Evolutionary conservation across 306 rosid species (phyloP).

Genomic region (Macrotyloma uniflorum): DNA sequence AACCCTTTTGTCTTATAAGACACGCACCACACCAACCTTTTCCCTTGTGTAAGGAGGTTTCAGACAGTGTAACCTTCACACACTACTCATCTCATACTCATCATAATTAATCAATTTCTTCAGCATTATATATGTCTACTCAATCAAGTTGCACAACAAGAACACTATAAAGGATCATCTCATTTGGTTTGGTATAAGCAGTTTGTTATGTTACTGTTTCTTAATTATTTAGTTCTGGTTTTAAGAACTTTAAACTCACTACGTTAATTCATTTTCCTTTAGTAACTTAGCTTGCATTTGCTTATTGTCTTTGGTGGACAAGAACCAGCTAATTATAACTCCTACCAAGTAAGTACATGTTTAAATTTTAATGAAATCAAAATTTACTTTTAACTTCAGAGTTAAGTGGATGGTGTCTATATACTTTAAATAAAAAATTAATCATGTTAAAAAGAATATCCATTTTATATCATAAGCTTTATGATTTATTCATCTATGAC

Average conservation of each 20-base stretch:
- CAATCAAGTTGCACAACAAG: neutral
- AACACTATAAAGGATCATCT: constrained; percentile 6
- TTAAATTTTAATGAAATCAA: no score
- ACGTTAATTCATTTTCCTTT: neutral
- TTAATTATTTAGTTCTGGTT: neutral
- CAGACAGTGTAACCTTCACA: neutral
- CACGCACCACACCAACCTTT: constrained; percentile 29
- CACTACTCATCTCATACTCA: neutral
- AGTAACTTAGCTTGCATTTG: neutral
- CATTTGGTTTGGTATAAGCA: neutral
- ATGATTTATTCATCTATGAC: no score
- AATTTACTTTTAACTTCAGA: no score
- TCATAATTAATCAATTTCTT: neutral
- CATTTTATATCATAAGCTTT: no score
- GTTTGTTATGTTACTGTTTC: neutral
- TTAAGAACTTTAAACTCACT: neutral
- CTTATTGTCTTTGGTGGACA: constrained; percentile 20
- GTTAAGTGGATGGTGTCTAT: no score
- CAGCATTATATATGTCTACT: neutral
- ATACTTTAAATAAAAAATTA: no score
- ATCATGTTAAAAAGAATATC: no score
- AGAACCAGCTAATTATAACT: neutral
- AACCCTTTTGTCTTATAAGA: constrained; percentile 32
- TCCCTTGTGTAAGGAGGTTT: constrained; percentile 27
- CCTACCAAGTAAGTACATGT: neutral